Conservation (phyloP, 2,329 filamentous ascomycete genomes). For the Neospermospora avenae region DNA sequence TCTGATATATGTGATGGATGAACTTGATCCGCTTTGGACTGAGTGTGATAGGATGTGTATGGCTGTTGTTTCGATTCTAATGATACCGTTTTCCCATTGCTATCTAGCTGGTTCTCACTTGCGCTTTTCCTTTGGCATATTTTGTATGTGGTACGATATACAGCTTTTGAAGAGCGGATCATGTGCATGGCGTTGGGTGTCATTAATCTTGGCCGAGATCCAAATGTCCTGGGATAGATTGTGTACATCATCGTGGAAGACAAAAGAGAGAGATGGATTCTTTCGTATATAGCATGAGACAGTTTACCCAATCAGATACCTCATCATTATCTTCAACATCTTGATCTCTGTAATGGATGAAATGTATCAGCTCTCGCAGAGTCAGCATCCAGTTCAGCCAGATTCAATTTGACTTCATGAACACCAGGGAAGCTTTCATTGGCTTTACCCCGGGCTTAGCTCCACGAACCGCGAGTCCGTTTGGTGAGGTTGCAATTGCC, state of each 20-base stretch:
- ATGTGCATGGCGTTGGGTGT: conserved; percentile 1
- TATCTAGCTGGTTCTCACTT: not conserved
- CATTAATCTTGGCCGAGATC: not conserved
- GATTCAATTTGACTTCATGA: not conserved
- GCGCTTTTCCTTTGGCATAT: not conserved
- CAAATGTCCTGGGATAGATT: not conserved
- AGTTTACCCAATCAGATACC: not conserved
- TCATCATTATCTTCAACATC: not conserved
- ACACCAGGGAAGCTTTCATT: not conserved
- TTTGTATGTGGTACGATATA: not conserved
- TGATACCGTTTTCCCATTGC: conserved; percentile 16
- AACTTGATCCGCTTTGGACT: not conserved
- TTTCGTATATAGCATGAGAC: not conserved
- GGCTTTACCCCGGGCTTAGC: not conserved
- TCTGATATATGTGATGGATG: not conserved
- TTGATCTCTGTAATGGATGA: not conserved
- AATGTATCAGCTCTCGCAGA: not conserved
- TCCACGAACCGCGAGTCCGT: not conserved
- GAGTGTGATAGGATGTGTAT: conserved; percentile 5
- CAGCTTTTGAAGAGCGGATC: not conserved
- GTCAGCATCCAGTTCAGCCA: not conserved
- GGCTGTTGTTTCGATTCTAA: conserved; percentile 15
- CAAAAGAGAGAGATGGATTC: not conserved
- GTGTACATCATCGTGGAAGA: conserved; percentile 3
- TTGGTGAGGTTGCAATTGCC: not conserved